Base-by-base conservation (phyloP, 768 basidiomycete species). In the Russula foetens region DNA sequence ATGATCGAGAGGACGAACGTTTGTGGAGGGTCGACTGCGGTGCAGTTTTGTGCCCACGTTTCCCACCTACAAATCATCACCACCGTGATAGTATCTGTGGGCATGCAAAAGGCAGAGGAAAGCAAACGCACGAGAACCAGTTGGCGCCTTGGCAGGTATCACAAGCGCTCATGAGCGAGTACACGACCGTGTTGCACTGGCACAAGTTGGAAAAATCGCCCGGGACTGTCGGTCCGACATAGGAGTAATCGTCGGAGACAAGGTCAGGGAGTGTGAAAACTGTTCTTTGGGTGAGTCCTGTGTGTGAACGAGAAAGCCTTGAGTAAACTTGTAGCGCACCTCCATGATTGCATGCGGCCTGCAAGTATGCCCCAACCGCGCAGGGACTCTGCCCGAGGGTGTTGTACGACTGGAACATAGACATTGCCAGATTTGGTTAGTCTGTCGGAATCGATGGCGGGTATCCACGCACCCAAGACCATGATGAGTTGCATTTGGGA, bases 121-220 rank as follows among this genome's bases (percentile, higher is more conserved):
- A 24, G 23, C 11, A 12, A 21, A 57, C 68, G 67, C 31, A 69
- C 69, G 56, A 26, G 39, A 63, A 35, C 39, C 51, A 67, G 6
- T 31, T 7, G 24, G 49, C 45, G 12, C 50, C 64, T 38, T 73
- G 71, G 54, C 74, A 75, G 19, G 67, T 68, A 24, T 63, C 69
- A 61, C 74, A 75, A 21, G 73, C 74, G 47, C 71, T 69, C 33
- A 72, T 65, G 11, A 75, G 66, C 12, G 70, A 70, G 59, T 73
- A 75, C 17, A 73, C 67, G n/a, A 70, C 70, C 11, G 66, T 66
- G 21, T 70, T 72, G 61, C 74, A 75, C 39, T 69, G 60, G 62
- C 74, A 73, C 15, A 23, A 4, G 49, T 74, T 69, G 58, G 58
- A n/a, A 31, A 70, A 31, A 52, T 55, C 45, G 24, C 21, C 53